These are phyloP conservation scores for Scedosporium dehoogii DNA, from an alignment of 2,329 filamentous ascomycete genomes.

Conservation along the genomic window DNA sequence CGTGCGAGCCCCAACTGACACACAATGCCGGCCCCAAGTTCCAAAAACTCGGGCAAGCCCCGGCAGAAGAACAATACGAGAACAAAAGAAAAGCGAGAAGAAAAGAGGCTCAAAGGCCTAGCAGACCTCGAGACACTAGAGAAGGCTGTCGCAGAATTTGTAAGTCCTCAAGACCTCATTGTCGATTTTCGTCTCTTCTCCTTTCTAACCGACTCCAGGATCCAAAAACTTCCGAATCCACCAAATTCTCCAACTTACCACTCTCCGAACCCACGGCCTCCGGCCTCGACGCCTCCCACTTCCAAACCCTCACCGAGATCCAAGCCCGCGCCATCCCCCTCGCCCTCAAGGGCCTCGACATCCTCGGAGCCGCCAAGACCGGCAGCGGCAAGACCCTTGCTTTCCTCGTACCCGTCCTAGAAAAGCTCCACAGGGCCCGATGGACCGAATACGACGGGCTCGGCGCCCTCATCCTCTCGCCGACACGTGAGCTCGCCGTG, in stretches of 20 bases:
- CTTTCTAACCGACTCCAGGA: conserved; percentile 34
- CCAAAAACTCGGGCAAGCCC: not conserved
- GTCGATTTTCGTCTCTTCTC: not conserved
- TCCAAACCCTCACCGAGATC: conserved; percentile 82
- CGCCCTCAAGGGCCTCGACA: conserved; percentile 75
- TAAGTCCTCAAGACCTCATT: conserved; percentile 14
- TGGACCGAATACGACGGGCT: conserved; percentile 89
- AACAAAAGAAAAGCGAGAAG: conserved; percentile 7
- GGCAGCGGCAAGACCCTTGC: conserved; percentile 92
- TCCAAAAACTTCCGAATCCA: conserved; percentile 45
- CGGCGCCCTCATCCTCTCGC: conserved; percentile 85
- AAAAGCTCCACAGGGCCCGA: conserved; percentile 80
- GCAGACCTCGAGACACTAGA: conserved; percentile 29
- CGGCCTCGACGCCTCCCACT: conserved; percentile 79
- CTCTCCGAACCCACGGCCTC: conserved; percentile 70
- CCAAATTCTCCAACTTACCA: conserved; percentile 73
- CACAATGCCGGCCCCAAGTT: conserved; percentile 1
- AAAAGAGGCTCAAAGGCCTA: conserved; percentile 27
- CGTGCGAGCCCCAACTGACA: not conserved
- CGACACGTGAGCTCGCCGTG: conserved; percentile 87
- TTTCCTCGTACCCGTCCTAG: conserved; percentile 83
- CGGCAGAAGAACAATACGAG: not conserved
- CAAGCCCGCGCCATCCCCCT: conserved; percentile 83
- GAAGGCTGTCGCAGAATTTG: conserved; percentile 28
- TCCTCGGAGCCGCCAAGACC: conserved; percentile 90